phyloP scores from a whole-genome alignment of 2,329 filamentous ascomycete species.

The Nemania bipapillata region DNA sequence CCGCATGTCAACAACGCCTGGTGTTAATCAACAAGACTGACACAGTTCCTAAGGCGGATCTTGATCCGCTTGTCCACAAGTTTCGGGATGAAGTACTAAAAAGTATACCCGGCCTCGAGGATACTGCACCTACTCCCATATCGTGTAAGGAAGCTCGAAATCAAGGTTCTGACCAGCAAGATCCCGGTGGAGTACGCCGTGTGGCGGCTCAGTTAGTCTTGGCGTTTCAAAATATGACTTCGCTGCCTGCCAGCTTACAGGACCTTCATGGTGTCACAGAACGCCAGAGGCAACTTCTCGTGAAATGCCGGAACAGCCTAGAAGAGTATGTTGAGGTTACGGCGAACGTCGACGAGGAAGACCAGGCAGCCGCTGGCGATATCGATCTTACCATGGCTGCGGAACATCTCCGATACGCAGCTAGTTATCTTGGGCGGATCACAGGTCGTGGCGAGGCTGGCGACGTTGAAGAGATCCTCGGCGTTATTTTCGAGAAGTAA shows the following conservation, averaged over 20 bases:
- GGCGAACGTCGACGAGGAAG: slow-evolving; percentile 41
- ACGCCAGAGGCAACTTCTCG: slow-evolving; percentile 84
- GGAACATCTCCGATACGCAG: slow-evolving; percentile 85
- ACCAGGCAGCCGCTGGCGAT: slow-evolving; percentile 55
- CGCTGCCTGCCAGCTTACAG: slow-evolving; percentile 75
- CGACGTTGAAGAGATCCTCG: slow-evolving; percentile 94
- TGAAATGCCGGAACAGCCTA: slow-evolving; percentile 76
- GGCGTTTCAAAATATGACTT: slow-evolving; percentile 77
- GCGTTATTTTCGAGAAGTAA: slow-evolving; percentile 97
- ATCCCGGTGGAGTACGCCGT: slow-evolving; percentile 73
- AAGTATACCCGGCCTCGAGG: slow-evolving; percentile 56
- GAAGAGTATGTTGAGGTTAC: slow-evolving; percentile 76
- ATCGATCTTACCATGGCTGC: slow-evolving; percentile 90
- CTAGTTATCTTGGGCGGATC: slow-evolving; percentile 82
- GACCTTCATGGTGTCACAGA: slow-evolving; percentile 91
- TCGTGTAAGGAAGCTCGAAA: slow-evolving; percentile 74
- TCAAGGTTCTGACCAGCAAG: slow-evolving; percentile 51
- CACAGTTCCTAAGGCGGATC: slow-evolving; percentile 52
- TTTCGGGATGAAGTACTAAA: slow-evolving; percentile 56
- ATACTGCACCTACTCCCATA: slow-evolving; percentile 65
- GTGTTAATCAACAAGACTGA: slow-evolving; percentile 74
- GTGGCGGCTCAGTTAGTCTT: slow-evolving; percentile 75
- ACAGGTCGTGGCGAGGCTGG: slow-evolving; percentile 86
- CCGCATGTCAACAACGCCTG: slow-evolving; percentile 60
- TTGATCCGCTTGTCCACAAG: slow-evolving; percentile 54